These are phyloP conservation scores for Epichloe bromicola DNA, from an alignment of 2,329 filamentous ascomycete species.

Conservation along the genomic window DNA sequence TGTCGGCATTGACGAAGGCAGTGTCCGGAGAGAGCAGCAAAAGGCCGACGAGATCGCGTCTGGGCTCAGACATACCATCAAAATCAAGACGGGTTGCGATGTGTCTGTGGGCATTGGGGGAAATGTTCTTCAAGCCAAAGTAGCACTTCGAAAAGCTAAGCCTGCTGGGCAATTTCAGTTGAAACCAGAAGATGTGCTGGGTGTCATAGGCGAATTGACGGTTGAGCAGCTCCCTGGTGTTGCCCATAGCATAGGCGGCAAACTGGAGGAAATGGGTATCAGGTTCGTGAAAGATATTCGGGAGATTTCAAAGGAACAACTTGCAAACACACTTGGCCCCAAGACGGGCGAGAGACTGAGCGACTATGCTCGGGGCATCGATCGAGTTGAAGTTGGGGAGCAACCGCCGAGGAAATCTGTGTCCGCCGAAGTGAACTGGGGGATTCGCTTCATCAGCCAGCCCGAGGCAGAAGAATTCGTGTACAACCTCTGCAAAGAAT, in stretches of 20 bases:
- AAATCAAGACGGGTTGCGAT: slow-evolving; percentile 63
- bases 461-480: slow-evolving; percentile 91
- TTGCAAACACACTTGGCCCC: slow-evolving; percentile 64
- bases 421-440: slow-evolving; percentile 96
- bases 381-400: slow-evolving; percentile 73
- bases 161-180: slow-evolving; percentile 88
- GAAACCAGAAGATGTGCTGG: slow-evolving; percentile 64
- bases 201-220: slow-evolving; percentile 62
- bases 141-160: slow-evolving; percentile 83
- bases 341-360: slow-evolving; percentile 87
- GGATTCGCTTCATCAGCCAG: slow-evolving; percentile 85
- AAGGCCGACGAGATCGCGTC: slow-evolving; percentile 58
- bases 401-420: slow-evolving; percentile 83
- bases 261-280: slow-evolving; percentile 76
- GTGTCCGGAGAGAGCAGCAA: slow-evolving; percentile 63
- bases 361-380: slow-evolving; percentile 83
- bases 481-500: slow-evolving; percentile 68
- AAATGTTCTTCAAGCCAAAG: slow-evolving; percentile 83
- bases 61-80: slow-evolving; percentile 54
- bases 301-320: slow-evolving; percentile 59
- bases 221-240: slow-evolving; percentile 76
- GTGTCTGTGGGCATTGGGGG: slow-evolving; percentile 87
- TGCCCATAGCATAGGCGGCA: slow-evolving; percentile 77
- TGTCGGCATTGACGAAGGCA: slow-evolving; percentile 48
- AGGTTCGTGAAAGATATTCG: slow-evolving; percentile 75